Conservation (phyloP, 805 yeast genomes). For the Debaryomyces tyrocola region DNA sequence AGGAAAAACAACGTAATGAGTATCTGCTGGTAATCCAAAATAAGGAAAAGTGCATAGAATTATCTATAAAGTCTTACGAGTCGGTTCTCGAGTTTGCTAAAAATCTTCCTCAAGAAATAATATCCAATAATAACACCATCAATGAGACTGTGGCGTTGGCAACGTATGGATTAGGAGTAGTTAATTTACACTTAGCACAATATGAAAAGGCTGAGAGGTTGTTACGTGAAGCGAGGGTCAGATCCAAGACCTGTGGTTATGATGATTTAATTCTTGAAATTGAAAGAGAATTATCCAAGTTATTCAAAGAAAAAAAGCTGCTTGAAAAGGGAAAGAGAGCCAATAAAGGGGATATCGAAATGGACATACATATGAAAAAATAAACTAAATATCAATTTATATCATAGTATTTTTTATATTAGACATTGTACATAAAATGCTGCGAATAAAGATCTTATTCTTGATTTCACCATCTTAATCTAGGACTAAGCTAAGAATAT, state of each 20-base stretch:
- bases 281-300: conserved; percentile 62
- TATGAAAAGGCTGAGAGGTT: conserved; percentile 57
- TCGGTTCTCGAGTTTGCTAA: conserved; percentile 35
- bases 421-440: too few species aligned
- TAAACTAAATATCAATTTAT: not conserved
- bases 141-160: conserved; percentile 76
- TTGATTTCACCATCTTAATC: too few species aligned
- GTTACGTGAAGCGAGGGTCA: conserved; percentile 65
- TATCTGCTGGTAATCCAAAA: conserved; percentile 17
- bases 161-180: conserved; percentile 82
- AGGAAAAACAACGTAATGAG: conserved; percentile 24
- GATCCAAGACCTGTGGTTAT: conserved; percentile 69
- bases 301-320: conserved; percentile 36
- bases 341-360: conserved; percentile 16
- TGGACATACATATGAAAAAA: conserved; percentile 25
- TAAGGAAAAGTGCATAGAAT: conserved; percentile 25
- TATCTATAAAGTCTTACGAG: conserved; percentile 34
- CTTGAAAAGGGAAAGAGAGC: conserved; percentile 2
- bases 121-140: conserved; percentile 25
- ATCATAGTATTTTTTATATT: too few species aligned
- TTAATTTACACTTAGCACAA: conserved; percentile 60
- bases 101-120: conserved; percentile 25
- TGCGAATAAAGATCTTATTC: too few species aligned
- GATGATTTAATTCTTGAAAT: conserved; percentile 61
- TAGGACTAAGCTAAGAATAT: too few species aligned